Evolutionary conservation across 2,329 filamentous ascomycete genomes (phyloP).

Genomic region (Xylaria sp.): DNA sequence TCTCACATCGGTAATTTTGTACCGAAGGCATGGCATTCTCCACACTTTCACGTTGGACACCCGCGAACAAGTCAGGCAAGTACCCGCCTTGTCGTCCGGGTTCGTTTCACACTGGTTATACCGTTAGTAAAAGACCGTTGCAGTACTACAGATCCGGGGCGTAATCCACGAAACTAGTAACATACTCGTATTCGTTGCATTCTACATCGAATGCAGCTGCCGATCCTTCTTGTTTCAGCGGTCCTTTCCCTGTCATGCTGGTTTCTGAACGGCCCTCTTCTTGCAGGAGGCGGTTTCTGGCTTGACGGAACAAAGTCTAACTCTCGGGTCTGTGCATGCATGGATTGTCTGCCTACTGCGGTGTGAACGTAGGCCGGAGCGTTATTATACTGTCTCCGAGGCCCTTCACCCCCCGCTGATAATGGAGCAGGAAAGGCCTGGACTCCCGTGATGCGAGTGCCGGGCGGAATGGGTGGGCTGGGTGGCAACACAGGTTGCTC

Average conservation of each 20-base stretch:
- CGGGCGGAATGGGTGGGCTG: constrained; percentile 39
- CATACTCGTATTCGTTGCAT: constrained; percentile 72
- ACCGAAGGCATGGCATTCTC: constrained; percentile 68
- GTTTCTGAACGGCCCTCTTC: constrained; percentile 66
- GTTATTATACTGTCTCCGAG: constrained; percentile 38
- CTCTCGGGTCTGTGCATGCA: constrained; percentile 39
- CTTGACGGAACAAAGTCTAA: constrained; percentile 53
- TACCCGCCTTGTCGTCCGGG: constrained; percentile 57
- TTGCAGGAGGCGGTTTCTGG: constrained; percentile 53
- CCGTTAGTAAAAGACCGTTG: constrained; percentile 33
- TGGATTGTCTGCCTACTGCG: constrained; percentile 40
- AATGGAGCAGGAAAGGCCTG: constrained; percentile 38
- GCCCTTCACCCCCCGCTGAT: constrained; percentile 30
- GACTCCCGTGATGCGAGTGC: constrained; percentile 40
- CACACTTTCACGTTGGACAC: constrained; percentile 62
- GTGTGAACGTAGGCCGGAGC: constrained; percentile 32
- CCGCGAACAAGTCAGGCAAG: constrained; percentile 66
- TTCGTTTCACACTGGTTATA: constrained; percentile 63
- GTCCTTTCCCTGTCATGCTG: constrained; percentile 63
- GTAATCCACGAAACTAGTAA: constrained; percentile 31
- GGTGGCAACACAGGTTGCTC: constrained; percentile 41
- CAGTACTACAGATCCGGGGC: constrained; percentile 2
- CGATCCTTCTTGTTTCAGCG: constrained; percentile 67
- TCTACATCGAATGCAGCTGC: constrained; percentile 69
- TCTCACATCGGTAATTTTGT: constrained; percentile 68